These are phyloP conservation scores for Cenchrus purpureus DNA, from an alignment of 176 grass and related monocot species.

Conservation along the genomic window DNA sequence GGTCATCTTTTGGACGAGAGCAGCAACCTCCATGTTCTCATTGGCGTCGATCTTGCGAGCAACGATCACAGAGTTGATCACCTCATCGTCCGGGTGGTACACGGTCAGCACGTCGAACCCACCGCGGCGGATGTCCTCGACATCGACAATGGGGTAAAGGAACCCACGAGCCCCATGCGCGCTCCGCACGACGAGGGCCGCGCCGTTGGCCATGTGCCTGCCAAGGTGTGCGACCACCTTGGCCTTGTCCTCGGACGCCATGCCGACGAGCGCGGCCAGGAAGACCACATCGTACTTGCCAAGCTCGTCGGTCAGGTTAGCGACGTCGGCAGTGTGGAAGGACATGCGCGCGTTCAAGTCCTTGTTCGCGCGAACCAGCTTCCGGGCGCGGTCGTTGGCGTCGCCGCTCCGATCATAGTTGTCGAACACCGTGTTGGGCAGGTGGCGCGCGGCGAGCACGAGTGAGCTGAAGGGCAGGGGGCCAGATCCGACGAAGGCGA, in stretches of 20 bases:
- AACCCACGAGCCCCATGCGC: slow-evolving; percentile 76
- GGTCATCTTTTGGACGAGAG: slow-evolving; percentile 59
- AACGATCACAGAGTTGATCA: slow-evolving; percentile 71
- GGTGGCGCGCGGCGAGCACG: slow-evolving; percentile 56
- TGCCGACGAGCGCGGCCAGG: slow-evolving; percentile 77
- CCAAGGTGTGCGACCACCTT: slow-evolving; percentile 64
- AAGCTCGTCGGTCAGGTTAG: slow-evolving; percentile 43
- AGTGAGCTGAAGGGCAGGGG: slow-evolving; percentile 65
- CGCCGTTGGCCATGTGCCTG: slow-evolving; percentile 57
- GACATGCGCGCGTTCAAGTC: slow-evolving; percentile 51
- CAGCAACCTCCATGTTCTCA: slow-evolving; percentile 42
- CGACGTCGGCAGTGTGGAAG: slow-evolving; percentile 75
- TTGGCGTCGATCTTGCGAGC: slow-evolving; percentile 43
- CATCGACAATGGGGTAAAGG: slow-evolving; percentile 74
- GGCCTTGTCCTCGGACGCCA: slow-evolving; percentile 64
- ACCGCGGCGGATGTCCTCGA: slow-evolving; percentile 46
- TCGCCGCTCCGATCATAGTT: slow-evolving; percentile 50
- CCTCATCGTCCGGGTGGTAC: slow-evolving; percentile 66
- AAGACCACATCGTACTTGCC: slow-evolving; percentile 69
- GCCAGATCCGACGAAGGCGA: slow-evolving; percentile 65
- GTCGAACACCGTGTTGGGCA: slow-evolving; percentile 45
- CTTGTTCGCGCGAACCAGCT: slow-evolving; percentile 44
- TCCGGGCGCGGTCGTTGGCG: slow-evolving; percentile 60
- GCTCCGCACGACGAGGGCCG: slow-evolving; percentile 68
- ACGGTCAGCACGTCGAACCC: slow-evolving; percentile 74